Evolutionary conservation across 2,329 filamentous ascomycete genomes (phyloP).

Genomic region (Cytospora piceicola): DNA sequence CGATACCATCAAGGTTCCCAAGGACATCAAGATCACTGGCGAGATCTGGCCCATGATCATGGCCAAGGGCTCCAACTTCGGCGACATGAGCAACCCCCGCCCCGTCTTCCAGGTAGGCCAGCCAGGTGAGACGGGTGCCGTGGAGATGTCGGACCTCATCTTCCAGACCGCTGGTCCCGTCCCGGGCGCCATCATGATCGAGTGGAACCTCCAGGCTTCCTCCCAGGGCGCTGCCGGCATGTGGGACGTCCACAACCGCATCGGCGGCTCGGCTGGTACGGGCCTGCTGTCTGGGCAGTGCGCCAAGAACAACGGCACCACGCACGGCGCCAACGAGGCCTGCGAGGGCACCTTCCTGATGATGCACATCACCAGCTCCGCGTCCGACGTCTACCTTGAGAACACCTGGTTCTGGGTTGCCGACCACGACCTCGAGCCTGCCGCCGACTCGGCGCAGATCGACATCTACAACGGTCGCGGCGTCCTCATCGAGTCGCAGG

Average conservation of each 20-base stretch:
- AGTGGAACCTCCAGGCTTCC: conserved; percentile 81
- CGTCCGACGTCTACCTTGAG: conserved; percentile 75
- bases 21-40: conserved; percentile 84
- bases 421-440: conserved; percentile 83
- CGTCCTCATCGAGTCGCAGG: conserved; percentile 76
- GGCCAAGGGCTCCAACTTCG: conserved; percentile 75
- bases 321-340: conserved; percentile 62
- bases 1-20: conserved; percentile 72
- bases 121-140: conserved; percentile 73
- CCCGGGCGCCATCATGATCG: conserved; percentile 85
- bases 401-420: conserved; percentile 91
- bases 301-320: conserved; percentile 71
- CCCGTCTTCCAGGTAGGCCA: conserved; percentile 86
- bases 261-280: conserved; percentile 86
- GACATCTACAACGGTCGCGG: conserved; percentile 89
- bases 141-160: conserved; percentile 88
- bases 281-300: conserved; percentile 80
- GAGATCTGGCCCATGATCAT: conserved; percentile 92
- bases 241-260: conserved; percentile 95
- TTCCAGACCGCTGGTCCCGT: conserved; percentile 83
- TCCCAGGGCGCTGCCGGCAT: conserved; percentile 74
- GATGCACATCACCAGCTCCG: conserved; percentile 64
- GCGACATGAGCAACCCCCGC: conserved; percentile 73
- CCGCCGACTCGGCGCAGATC: conserved; percentile 67
- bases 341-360: conserved; percentile 78